A percentile compares a stretch with the other conserved stretches of the same genome.
Evolutionary conservation across 2,329 filamentous ascomycete species (phyloP).

Genomic region (Fusarium sp.): DNA sequence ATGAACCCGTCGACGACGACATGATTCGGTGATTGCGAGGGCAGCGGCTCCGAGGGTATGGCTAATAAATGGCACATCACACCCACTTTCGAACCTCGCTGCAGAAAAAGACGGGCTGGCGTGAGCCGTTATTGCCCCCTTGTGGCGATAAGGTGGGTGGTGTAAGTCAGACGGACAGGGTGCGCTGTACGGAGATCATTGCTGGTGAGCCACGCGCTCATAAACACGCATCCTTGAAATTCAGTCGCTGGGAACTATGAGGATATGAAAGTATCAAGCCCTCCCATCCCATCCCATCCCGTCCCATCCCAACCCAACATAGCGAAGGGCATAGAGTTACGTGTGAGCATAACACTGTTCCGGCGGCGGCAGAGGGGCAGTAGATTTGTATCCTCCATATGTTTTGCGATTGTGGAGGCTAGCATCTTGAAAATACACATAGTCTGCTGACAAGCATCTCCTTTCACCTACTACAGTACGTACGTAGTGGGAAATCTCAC

Average conservation of each 20-base stretch:
- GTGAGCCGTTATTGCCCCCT: conserved; percentile 32
- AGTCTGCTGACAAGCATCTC: conserved; percentile 21
- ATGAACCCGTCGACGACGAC: conserved; percentile 19
- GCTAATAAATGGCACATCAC: conserved; percentile 23
- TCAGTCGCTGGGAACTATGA: conserved; percentile 3
- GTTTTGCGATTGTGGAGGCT: conserved; percentile 5
- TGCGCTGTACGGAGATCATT: conserved; percentile 29
- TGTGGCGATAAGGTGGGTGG: conserved; percentile 33
- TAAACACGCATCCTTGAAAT: conserved; percentile 24
- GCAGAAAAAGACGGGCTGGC: conserved; percentile 32
- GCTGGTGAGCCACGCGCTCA: conserved; percentile 37
- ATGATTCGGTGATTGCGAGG: conserved; percentile 22
- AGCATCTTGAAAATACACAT: conserved; percentile 18
- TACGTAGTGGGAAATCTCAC: not conserved
- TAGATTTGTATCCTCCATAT: not conserved
- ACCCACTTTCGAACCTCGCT: conserved; percentile 32
- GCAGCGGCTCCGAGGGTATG: conserved; percentile 3
- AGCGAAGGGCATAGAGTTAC: conserved; percentile 1
- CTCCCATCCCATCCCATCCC: not conserved
- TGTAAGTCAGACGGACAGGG: conserved; percentile 34
- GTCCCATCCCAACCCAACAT: conserved; percentile 4
- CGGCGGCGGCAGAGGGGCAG: not conserved
- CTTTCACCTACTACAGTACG: not conserved
- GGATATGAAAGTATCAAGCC: conserved; percentile 33
- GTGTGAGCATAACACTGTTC: not conserved